Evolutionary conservation across 352 stramenopile species (phyloP), one percentile per base, ranked within the genome.

Genomic region (Globisporangium nagaii): DNA sequence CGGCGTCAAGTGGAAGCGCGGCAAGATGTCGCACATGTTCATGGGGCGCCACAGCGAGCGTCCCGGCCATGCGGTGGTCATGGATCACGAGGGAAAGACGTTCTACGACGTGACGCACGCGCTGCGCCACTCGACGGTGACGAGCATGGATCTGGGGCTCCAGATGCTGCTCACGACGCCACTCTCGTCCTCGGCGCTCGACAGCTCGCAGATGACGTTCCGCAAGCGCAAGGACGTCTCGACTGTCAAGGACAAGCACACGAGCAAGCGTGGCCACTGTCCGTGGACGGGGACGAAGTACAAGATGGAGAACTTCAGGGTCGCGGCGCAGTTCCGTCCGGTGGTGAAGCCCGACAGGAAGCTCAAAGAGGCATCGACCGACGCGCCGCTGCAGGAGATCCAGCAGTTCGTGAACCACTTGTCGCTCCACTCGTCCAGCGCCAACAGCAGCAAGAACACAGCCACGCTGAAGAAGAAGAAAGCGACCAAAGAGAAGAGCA

Each of bases 111-210:
- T 90, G n/a, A 61, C 82, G 24, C 57, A 70, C 7, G 73, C 71
- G 4, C 68, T 88, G 43, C 52, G 60, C n/a, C 63, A 71, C 27
- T 73, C 78, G 42, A 83, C 78, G 4, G 66, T 84, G 20, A 68
- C 72, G 42, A 88, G 88, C 56, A 75, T 90, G 20, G 79, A 93
- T 50, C 60, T 88, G 41, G 79, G 75, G 3, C 65, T 93, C 20
- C 79, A 90, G 34, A 62, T 90, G 50, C 66, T 84, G n/a, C 58
- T 90, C 44, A 93, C 83, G 5, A 84, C 76, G 13, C 63, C 85
- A 40, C 74, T 88, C 59, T 88, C 83, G 6, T 66, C 74, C 2
- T 81, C 77, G 3, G 68, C 65, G 40, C 76, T 88, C 53, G 60
- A 88, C 57, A 71, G 69, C 41, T 71, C 63, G 0, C 69, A 79